phyloP scores from a whole-genome alignment of 139 green algal species.

The Deuterostichococcus epilithicus region DNA sequence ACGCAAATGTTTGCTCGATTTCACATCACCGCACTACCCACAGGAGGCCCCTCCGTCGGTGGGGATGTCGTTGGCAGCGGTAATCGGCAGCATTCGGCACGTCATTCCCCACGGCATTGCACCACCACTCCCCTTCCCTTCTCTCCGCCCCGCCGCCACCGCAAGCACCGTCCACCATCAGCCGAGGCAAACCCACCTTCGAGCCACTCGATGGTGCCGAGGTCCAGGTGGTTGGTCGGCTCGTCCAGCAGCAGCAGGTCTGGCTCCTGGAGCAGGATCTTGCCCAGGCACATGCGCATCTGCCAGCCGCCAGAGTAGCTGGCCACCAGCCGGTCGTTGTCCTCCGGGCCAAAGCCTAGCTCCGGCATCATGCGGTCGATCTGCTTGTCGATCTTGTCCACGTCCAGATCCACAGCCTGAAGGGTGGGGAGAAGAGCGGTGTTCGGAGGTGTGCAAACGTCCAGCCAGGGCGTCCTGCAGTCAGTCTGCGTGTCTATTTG shows the following conservation, averaged over 20 bases:
- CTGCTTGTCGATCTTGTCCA: constrained; percentile 81
- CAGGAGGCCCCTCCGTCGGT: no score
- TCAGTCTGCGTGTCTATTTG: no score
- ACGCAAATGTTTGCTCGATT: no score
- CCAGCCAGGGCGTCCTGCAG: no score
- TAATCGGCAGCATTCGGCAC: no score
- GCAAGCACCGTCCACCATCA: not conserved
- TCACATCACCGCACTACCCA: no score
- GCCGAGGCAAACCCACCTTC: constrained; percentile 45
- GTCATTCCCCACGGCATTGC: no score
- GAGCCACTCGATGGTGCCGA: constrained; percentile 97
- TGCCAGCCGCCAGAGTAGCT: constrained; percentile 89
- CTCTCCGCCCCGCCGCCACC: no score
- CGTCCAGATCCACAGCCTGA: constrained; percentile 72
- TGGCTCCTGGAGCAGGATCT: constrained; percentile 94
- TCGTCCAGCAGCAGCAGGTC: constrained; percentile 95
- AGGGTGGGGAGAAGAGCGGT: constrained; percentile 16
- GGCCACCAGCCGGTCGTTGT: constrained; percentile 78
- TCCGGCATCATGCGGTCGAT: constrained; percentile 99
- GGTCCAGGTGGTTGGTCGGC: constrained; percentile 98
- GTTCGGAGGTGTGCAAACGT: no score
- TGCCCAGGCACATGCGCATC: constrained; percentile 99
- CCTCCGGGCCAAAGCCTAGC: constrained; percentile 89
- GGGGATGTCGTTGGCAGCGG: no score
- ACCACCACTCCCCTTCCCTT: no score